These are phyloP conservation scores for Sclerotinia borealis DNA, from an alignment of 2,329 filamentous ascomycete genomes.

Conservation along the genomic window DNA sequence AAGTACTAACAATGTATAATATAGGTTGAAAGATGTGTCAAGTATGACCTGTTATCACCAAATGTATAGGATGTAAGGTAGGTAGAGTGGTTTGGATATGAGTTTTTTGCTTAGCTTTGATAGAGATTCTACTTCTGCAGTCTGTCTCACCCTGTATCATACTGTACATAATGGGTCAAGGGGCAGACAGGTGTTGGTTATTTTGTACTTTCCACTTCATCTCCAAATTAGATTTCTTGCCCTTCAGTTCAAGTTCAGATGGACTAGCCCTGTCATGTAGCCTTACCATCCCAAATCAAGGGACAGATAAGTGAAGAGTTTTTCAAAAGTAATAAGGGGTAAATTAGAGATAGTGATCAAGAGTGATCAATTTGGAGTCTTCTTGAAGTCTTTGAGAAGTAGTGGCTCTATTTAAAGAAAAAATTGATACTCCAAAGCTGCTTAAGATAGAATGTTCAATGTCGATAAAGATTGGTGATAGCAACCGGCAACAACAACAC, in stretches of 20 bases:
- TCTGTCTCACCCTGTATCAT: not conserved
- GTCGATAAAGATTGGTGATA: not conserved
- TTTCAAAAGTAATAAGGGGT: not conserved
- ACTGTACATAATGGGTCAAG: not conserved
- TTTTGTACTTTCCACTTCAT: not conserved
- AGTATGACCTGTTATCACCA: constrained; percentile 18
- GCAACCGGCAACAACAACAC: not conserved
- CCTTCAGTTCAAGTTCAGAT: not conserved
- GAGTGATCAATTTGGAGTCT: not conserved
- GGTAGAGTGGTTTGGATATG: not conserved
- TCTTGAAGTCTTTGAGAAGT: not conserved
- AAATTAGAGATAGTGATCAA: not conserved
- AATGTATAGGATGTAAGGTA: constrained; percentile 12
- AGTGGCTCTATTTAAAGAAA: not conserved
- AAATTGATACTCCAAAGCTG: not conserved
- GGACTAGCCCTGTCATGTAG: not conserved
- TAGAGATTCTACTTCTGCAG: not conserved
- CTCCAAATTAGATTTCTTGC: not conserved
- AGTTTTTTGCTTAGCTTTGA: not conserved
- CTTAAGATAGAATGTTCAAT: not conserved
- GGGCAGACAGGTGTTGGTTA: not conserved
- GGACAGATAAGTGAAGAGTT: not conserved
- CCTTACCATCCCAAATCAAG: not conserved
- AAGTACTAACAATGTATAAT: not conserved
- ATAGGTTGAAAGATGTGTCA: constrained; percentile 18